These are phyloP conservation scores for Rhizopogon sp. DNA, from an alignment of 768 basidiomycete genomes.

Conservation along the genomic window DNA sequence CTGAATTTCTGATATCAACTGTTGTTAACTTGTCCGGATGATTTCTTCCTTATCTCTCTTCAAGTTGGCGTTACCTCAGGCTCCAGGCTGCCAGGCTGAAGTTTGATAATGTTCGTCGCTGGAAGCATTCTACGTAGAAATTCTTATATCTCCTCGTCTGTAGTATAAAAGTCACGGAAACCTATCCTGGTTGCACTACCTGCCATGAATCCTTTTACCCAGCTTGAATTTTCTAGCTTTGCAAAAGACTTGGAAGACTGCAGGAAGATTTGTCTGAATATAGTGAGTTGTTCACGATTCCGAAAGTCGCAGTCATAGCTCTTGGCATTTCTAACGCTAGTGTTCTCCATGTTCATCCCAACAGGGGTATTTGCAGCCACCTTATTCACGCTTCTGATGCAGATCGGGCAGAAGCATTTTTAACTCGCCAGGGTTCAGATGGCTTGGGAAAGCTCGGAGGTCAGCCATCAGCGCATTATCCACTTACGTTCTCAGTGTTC, in stretches of 20 bases:
- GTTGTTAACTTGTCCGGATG: not conserved
- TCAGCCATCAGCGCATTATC: conserved; percentile 30
- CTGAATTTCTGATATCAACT: not conserved
- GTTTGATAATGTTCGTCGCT: too few species aligned
- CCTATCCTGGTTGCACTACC: too few species aligned
- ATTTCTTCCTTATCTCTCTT: not conserved
- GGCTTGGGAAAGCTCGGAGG: conserved; percentile 85
- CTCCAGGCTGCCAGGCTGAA: not conserved
- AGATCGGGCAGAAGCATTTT: conserved; percentile 81
- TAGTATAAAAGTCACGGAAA: too few species aligned
- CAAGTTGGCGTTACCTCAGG: conserved; percentile 1
- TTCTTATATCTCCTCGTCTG: too few species aligned
- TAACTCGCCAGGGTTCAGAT: conserved; percentile 86
- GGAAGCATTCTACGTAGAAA: too few species aligned
- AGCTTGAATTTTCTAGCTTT: too few species aligned
- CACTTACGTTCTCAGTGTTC: conserved; percentile 13
- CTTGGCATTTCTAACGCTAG: not conserved
- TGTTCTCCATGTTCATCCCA: conserved; percentile 15
- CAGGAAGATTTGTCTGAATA: too few species aligned
- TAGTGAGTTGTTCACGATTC: too few species aligned
- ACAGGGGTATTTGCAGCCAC: conserved; percentile 46
- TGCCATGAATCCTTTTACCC: too few species aligned
- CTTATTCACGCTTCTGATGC: conserved; percentile 89
- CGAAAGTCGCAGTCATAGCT: too few species aligned
- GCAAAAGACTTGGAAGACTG: too few species aligned